phyloP scores from a whole-genome alignment of 129 eudicot species.

The Smallanthus sonchifolius region DNA sequence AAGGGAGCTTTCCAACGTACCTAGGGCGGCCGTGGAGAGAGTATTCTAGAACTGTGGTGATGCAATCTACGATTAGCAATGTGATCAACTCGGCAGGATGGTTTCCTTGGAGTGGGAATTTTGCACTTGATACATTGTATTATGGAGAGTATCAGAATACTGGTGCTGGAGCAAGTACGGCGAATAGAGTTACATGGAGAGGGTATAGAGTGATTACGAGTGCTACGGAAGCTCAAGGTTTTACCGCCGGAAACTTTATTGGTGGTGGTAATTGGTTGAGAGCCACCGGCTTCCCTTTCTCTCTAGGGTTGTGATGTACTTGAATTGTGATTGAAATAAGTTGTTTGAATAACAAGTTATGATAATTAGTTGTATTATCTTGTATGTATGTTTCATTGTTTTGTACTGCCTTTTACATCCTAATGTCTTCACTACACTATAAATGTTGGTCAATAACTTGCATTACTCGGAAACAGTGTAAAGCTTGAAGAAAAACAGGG shows the following conservation, averaged over 20 bases:
- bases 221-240: slow-evolving; percentile 55
- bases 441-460: too few species aligned
- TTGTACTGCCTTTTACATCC: not conserved
- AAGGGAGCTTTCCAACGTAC: slow-evolving; percentile 48
- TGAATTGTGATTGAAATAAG: not conserved
- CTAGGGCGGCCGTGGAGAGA: slow-evolving; percentile 86
- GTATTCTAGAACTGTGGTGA: slow-evolving; percentile 70
- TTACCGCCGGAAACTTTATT: slow-evolving; percentile 51
- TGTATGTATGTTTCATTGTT: not conserved
- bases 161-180: slow-evolving; percentile 65
- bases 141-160: slow-evolving; percentile 70
- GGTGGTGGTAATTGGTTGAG: slow-evolving; percentile 65
- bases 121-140: slow-evolving; percentile 58
- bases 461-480: too few species aligned
- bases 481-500: too few species aligned
- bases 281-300: slow-evolving; percentile 60
- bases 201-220: slow-evolving; percentile 63
- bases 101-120: slow-evolving; percentile 63
- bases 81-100: slow-evolving; percentile 77
- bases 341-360: not conserved
- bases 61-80: slow-evolving; percentile 51
- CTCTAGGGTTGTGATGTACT: slow-evolving; percentile 52
- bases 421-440: too few species aligned
- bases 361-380: not conserved
- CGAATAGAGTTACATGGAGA: slow-evolving; percentile 57